A percentile compares a stretch with the other conserved stretches of the same genome.
Conservation (phyloP, 2,329 filamentous ascomycete species). For the Aspergillus sp. region DNA sequence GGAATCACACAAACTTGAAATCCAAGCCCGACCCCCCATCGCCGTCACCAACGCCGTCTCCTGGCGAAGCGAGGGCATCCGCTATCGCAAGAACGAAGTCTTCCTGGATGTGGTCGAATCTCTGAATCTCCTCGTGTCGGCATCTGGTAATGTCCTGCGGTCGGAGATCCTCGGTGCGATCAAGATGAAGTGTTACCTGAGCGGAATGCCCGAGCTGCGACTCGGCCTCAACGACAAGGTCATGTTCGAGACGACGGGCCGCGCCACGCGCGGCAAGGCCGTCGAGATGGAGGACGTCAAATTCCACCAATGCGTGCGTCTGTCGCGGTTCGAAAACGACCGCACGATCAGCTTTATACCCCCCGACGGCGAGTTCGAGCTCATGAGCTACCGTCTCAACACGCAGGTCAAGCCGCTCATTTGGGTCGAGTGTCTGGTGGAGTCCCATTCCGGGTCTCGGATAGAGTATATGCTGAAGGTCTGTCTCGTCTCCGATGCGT, state of each 20-base stretch:
- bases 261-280: slow-evolving; percentile 90
- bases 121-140: slow-evolving; percentile 89
- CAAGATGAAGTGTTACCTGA: slow-evolving; percentile 99
- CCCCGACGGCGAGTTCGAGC: slow-evolving; percentile 95
- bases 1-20: slow-evolving; percentile 96
- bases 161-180: slow-evolving; percentile 95
- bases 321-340: slow-evolving; percentile 97
- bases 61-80: slow-evolving; percentile 96
- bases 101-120: slow-evolving; percentile 97
- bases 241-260: slow-evolving; percentile 98
- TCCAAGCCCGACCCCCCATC: slow-evolving; percentile 93
- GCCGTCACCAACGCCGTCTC: slow-evolving; percentile 97
- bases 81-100: slow-evolving; percentile 99
- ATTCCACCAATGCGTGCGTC: slow-evolving; percentile 95
- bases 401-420: slow-evolving; percentile 98
- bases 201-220: slow-evolving; percentile 94
- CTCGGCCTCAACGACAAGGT: slow-evolving; percentile 97
- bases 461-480: slow-evolving; percentile 99
- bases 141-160: slow-evolving; percentile 90
- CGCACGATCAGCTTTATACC: slow-evolving; percentile 98
- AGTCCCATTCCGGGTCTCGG: slow-evolving; percentile 89
- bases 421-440: slow-evolving; percentile 97
- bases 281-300: slow-evolving; percentile 99
- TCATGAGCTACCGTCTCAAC: slow-evolving; percentile 98
- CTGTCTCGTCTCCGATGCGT: slow-evolving; percentile 9